Conservation (phyloP, 768 basidiomycete species). For the Tulasnella sp. region DNA sequence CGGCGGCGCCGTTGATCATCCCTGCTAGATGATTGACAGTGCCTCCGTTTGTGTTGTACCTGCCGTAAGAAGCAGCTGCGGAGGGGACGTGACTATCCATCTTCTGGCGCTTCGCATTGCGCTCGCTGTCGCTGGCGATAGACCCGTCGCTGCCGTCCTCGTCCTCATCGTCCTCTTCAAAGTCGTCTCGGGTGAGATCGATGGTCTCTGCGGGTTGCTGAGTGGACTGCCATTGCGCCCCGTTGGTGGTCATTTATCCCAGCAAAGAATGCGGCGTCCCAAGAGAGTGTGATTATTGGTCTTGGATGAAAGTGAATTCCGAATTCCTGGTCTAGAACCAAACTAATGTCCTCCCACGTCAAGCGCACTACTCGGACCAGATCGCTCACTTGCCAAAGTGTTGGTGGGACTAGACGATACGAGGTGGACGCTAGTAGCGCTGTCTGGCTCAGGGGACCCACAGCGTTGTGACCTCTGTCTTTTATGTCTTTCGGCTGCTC, state of each 20-base stretch:
- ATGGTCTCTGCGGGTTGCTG: background rate
- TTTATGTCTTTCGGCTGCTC: too few relatives aligned
- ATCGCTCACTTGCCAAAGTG: too few relatives aligned
- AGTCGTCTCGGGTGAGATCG: constrained; percentile 9
- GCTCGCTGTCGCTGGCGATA: background rate
- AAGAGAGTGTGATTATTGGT: too few relatives aligned
- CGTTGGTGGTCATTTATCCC: background rate
- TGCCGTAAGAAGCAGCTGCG: background rate
- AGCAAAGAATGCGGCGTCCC: background rate
- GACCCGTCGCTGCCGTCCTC: background rate
- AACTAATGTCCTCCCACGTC: too few relatives aligned
- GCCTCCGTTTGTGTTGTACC: background rate
- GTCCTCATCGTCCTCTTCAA: background rate
- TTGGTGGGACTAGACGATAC: too few relatives aligned
- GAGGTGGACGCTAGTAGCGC: too few relatives aligned
- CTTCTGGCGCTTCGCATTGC: constrained; percentile 8
- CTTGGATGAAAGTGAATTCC: too few relatives aligned
- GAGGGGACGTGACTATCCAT: background rate
- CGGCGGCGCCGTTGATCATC: background rate
- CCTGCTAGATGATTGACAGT: background rate
- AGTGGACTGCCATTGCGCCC: background rate
- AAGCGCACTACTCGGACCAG: too few relatives aligned
- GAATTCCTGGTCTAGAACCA: too few relatives aligned
- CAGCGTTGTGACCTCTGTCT: too few relatives aligned
- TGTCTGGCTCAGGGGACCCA: too few relatives aligned